Base-by-base conservation (phyloP, 2,329 filamentous ascomycete genomes). In the Arthroderma uncinatum region DNA sequence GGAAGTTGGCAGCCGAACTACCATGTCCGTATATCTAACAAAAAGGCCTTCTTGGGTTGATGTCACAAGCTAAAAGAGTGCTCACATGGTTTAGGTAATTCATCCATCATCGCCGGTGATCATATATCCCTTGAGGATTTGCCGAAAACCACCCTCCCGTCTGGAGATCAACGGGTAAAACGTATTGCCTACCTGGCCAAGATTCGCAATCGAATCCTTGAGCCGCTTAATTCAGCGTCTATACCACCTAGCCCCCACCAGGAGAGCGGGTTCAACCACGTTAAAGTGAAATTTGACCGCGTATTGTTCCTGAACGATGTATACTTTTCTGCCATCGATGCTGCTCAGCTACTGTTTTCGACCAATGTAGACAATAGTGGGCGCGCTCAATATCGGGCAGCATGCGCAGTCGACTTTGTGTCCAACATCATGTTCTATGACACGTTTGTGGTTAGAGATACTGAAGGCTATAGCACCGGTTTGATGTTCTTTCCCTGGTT, bases 401-500 rank as follows among this genome's bases (percentile, higher is more conserved):
- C 58, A 7, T 60, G 58, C 23, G 58, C 58, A 21, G 28, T 60
- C 25, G 58, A 60, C 36, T 60, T 60, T 36, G 36, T 56, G 8
- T 53, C 58, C 23, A 60, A 54, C 14, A 37, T 54, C 9, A 47
- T 60, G 53, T 60, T 60, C 25, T 60, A 60, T 25, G 58, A 60
- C 42, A 53, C 58, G 3, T 60, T 60, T 30, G 58, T 60, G 16
- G 58, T 60, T 10, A 36, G 58, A 39, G 58, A 60, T 39, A 44
- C 42, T n/a, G 47, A 57, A 21, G 58, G 58, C n/a, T 53, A 58
- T 50, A 53, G 56, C 12, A 58, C 57, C 42, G 58, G 58, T 14
- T 23, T 60, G 21, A 55, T 55, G 58, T 53, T 58, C 21, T 60
- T 54, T 33, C 58, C 58, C 10, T 60, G 58, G 58, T 60, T 50